A percentile compares a stretch with the other conserved stretches of the same genome.
These are phyloP conservation scores for Colletotrichum magnum DNA, from an alignment of 2,329 filamentous ascomycete species.

Conservation along the genomic window DNA sequence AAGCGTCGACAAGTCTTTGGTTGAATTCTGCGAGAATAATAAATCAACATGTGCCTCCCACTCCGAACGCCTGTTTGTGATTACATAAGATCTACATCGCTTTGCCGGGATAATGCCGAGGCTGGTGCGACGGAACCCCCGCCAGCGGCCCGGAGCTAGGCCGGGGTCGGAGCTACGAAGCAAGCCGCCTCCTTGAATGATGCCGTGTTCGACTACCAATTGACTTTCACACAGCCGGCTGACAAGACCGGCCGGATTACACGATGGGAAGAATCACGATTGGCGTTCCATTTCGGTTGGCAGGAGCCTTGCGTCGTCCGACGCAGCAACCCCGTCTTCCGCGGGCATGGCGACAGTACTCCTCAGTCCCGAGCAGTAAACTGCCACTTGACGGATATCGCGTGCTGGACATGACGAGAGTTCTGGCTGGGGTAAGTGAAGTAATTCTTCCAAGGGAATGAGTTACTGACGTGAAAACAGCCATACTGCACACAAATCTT, in stretches of 20 bases:
- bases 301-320: not conserved
- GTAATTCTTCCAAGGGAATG: accelerated
- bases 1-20: too few relatives aligned
- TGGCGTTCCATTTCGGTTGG: not conserved
- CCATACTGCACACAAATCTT: conserved; percentile 98
- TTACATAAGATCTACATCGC: conserved; percentile 10
- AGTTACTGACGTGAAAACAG: conserved; percentile 59
- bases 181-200: conserved; percentile 15
- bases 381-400: conserved; percentile 86
- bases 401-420: conserved; percentile 96
- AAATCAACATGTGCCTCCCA: too few relatives aligned
- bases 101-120: conserved; percentile 32
- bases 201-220: conserved; percentile 13
- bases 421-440: conserved; percentile 86
- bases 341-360: conserved; percentile 47
- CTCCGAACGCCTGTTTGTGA: conserved; percentile 7
- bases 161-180: conserved; percentile 37
- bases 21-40: too few relatives aligned
- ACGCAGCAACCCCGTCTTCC: not conserved
- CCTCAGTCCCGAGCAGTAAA: conserved; percentile 46
- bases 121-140: conserved; percentile 33
- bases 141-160: conserved; percentile 37
- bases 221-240: conserved; percentile 16
- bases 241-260: not conserved
- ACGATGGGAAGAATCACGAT: conserved; percentile 3